A percentile compares a stretch with the other conserved stretches of the same genome.
phyloP scores from a whole-genome alignment of 1,284 basidiomycete species.

The Rhodofomes roseus region DNA sequence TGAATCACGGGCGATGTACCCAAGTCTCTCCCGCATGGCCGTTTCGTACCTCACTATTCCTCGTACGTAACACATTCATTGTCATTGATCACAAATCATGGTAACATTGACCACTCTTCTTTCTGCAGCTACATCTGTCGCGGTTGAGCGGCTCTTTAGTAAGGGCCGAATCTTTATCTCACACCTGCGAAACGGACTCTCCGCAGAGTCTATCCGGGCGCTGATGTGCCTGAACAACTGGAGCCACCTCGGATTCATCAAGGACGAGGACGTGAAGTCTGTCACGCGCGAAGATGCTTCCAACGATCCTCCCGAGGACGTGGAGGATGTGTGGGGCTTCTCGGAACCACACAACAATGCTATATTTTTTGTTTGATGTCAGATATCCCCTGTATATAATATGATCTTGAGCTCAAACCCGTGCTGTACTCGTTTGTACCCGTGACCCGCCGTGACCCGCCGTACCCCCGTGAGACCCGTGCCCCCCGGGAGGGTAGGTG shows the following conservation, averaged over 20 bases:
- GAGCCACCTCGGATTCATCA: conserved; percentile 23
- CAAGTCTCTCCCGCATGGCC: conserved; percentile 27
- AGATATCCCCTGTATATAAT: too few species aligned
- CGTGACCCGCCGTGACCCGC: too few species aligned
- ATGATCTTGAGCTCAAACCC: too few species aligned
- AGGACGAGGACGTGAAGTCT: conserved; percentile 20
- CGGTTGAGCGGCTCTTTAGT: conserved; percentile 30
- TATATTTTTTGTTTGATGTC: too few species aligned
- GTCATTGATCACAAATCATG: neutral
- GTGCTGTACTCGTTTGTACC: too few species aligned
- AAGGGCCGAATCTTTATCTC: conserved; percentile 25
- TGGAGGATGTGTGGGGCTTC: too few species aligned
- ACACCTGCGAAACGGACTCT: conserved; percentile 27
- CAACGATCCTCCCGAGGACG: neutral
- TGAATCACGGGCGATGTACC: conserved; percentile 19
- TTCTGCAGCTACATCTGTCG: conserved; percentile 24
- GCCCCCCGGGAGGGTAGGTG: too few species aligned
- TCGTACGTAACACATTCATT: conserved; percentile 24
- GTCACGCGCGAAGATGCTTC: neutral
- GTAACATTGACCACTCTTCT: neutral
- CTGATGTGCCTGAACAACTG: conserved; percentile 30
- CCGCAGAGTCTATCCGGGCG: conserved; percentile 24
- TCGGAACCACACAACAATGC: too few species aligned
- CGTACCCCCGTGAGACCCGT: too few species aligned
- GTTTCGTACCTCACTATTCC: conserved; percentile 29